phyloP scores from a whole-genome alignment of 768 basidiomycete species.

The Amanita fuliginea region DNA sequence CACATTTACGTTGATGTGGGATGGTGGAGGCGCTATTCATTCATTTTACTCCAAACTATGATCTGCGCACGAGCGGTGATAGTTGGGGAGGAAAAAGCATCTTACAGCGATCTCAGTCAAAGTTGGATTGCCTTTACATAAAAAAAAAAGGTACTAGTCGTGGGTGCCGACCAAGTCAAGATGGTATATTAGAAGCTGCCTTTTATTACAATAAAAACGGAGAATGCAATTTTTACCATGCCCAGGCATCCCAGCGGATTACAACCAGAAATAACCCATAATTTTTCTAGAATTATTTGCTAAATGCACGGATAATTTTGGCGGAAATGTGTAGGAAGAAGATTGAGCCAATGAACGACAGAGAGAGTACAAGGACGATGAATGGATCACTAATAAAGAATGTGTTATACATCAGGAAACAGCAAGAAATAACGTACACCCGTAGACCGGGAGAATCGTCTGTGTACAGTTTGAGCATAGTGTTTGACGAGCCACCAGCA shows the following conservation, averaged over 20 bases:
- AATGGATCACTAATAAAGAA: constrained; percentile 69
- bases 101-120: too few species aligned
- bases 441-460: constrained; percentile 95
- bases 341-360: constrained; percentile 95
- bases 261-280: neutral
- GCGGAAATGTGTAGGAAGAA: constrained; percentile 98
- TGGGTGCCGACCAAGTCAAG: too few species aligned
- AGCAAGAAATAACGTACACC: constrained; percentile 57
- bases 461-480: constrained; percentile 98
- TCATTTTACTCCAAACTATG: neutral
- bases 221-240: constrained; percentile 32
- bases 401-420: neutral
- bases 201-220: constrained; percentile 7
- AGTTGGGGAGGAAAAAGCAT: too few species aligned
- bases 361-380: constrained; percentile 90
- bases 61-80: too few species aligned
- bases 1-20: neutral
- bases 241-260: neutral
- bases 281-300: constrained; percentile 40
- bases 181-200: constrained; percentile 5
- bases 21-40: neutral
- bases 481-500: constrained; percentile 93
- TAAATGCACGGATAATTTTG: constrained; percentile 85
- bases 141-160: neutral
- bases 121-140: too few species aligned